phyloP scores from a whole-genome alignment of 176 grass and related monocot species.

The Oryza meridionalis region DNA sequence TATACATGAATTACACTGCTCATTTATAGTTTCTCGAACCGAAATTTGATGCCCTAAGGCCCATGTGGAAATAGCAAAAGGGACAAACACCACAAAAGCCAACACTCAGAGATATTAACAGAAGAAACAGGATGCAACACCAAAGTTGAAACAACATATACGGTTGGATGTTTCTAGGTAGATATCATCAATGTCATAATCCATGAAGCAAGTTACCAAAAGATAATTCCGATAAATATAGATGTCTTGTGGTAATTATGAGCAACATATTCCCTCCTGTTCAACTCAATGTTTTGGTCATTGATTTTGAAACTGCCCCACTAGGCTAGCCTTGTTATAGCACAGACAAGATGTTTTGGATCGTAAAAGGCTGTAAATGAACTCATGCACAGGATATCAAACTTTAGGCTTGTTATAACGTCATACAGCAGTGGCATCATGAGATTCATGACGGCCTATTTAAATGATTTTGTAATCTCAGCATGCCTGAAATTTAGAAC shows the following conservation, averaged over 20 bases:
- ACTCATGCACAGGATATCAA: neutral
- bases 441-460: neutral
- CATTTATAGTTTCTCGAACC: neutral
- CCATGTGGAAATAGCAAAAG: neutral
- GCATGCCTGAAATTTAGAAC: neutral
- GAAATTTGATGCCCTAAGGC: neutral
- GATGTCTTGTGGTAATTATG: neutral
- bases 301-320: neutral
- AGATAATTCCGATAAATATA: neutral
- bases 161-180: neutral
- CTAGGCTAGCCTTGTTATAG: neutral
- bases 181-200: neutral
- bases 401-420: neutral
- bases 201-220: neutral
- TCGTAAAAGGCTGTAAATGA: neutral
- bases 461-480: neutral
- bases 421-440: too few relatives aligned
- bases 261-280: neutral
- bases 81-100: conserved; percentile 5
- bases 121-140: neutral
- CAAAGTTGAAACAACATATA: neutral
- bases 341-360: neutral
- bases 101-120: neutral
- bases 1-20: too few relatives aligned
- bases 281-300: neutral